Evolutionary conservation across 1,139 yeast genomes (phyloP).

Genomic region (Chernovozyma sophiae-reginae): DNA sequence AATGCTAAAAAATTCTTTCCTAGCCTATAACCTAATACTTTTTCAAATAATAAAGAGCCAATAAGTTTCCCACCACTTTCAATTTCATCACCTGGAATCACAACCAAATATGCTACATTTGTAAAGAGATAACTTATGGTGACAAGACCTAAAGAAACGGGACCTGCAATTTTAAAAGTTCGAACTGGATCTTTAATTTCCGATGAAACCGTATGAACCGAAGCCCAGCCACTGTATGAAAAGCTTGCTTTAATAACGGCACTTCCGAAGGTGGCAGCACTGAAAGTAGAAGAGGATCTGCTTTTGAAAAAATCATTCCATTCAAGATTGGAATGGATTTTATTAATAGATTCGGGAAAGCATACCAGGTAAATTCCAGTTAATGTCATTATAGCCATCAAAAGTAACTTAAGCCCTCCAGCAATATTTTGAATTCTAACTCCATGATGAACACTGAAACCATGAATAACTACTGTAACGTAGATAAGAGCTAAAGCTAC

Average conservation of each 20-base stretch:
- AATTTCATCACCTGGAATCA: conserved; percentile 51
- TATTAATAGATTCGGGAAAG: conserved; percentile 39
- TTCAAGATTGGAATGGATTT: conserved; percentile 37
- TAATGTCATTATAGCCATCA: conserved; percentile 44
- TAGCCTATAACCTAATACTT: conserved; percentile 46
- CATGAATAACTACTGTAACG: conserved; percentile 46
- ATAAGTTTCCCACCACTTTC: conserved; percentile 52
- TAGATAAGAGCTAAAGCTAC: conserved; percentile 44
- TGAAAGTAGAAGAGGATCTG: conserved; percentile 23
- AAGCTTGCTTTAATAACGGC: conserved; percentile 58
- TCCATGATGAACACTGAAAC: conserved; percentile 51
- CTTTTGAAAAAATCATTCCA: conserved; percentile 24
- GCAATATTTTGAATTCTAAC: conserved; percentile 51
- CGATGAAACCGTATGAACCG: conserved; percentile 58
- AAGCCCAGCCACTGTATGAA: conserved; percentile 63
- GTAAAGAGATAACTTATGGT: conserved; percentile 50
- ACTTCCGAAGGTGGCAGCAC: conserved; percentile 46
- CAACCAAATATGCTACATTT: conserved; percentile 54
- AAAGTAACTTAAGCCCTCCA: conserved; percentile 50
- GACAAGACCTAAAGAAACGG: conserved; percentile 46
- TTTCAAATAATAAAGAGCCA: conserved; percentile 56
- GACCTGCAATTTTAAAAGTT: conserved; percentile 60
- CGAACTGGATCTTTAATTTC: conserved; percentile 57
- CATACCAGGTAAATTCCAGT: conserved; percentile 49
- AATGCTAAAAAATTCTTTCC: conserved; percentile 54